Conservation (phyloP, 345 rosid genomes). For the Ricinus communis region DNA sequence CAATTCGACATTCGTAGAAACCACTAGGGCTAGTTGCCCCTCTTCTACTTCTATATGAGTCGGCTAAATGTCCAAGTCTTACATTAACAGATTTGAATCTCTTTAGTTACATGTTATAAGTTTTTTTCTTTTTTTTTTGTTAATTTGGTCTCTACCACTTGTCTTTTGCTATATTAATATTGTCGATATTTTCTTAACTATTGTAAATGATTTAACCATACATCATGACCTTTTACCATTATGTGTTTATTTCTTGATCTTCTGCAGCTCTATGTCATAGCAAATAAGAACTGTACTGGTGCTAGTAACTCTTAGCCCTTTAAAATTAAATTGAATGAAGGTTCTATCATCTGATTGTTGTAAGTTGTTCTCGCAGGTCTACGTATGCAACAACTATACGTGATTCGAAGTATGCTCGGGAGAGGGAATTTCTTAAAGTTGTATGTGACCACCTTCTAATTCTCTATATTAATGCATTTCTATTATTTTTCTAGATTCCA, state of each 20-base stretch:
- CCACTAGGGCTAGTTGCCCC: not conserved
- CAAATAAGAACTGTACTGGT: not conserved
- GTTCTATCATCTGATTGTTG: not conserved
- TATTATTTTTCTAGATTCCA: not conserved
- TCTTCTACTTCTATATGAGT: not conserved
- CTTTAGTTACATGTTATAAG: no score
- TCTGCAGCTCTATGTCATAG: not conserved
- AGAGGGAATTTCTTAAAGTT: slow-evolving; percentile 91
- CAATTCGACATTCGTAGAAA: not conserved
- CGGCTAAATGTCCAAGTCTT: not conserved
- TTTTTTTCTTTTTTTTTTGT: not conserved
- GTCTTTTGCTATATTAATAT: no score
- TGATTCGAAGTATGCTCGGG: slow-evolving; percentile 86
- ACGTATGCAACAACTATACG: slow-evolving; percentile 92
- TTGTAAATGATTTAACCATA: not conserved
- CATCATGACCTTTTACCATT: not conserved
- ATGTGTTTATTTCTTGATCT: not conserved
- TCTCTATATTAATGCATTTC: slow-evolving; percentile 6
- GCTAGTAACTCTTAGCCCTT: not conserved
- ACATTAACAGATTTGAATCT: not conserved
- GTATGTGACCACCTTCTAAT: slow-evolving; percentile 48
- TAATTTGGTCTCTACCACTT: not conserved
- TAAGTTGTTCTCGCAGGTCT: slow-evolving; percentile 45
- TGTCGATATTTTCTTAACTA: no score
- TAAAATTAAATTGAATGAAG: not conserved